Evolutionary conservation across 78 protist genomes (phyloP).

Genomic region (Dictyostelium purpureum): DNA sequence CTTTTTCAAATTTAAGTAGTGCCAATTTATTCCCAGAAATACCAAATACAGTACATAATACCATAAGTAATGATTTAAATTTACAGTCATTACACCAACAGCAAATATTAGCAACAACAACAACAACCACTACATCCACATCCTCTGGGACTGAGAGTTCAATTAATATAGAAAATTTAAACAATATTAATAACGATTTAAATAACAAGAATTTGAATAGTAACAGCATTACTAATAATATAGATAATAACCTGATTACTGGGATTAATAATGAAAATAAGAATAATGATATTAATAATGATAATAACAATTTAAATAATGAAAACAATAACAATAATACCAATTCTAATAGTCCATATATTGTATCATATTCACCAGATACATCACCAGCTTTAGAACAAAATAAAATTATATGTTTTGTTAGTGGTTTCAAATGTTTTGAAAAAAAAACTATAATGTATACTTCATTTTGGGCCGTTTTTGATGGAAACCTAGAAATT

Average conservation of each 20-base stretch:
- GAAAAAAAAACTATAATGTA: conserved; percentile 28
- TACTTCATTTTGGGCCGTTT: conserved; percentile 74
- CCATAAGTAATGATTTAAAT: not conserved
- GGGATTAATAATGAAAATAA: not conserved
- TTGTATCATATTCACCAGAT: conserved; percentile 63
- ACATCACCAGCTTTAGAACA: conserved; percentile 74
- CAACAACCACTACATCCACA: not conserved
- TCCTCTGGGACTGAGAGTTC: too few relatives aligned
- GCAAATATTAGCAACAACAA: not conserved
- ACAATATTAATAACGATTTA: not conserved
- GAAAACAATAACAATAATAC: conserved; percentile 5
- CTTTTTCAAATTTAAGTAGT: not conserved
- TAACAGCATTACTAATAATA: not conserved
- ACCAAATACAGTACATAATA: not conserved
- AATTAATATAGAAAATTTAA: not conserved
- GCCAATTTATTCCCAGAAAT: not conserved
- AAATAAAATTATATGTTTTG: conserved; percentile 50
- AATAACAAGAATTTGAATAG: not conserved
- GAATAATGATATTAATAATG: not conserved
- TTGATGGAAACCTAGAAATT: conserved; percentile 44
- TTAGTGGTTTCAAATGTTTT: conserved; percentile 64
- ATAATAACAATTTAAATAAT: not conserved
- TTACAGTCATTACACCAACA: too few relatives aligned
- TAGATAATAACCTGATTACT: not conserved
- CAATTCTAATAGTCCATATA: not conserved